phyloP scores from a whole-genome alignment of 139 green algal genomes.

The Volvox reticuliferus region DNA sequence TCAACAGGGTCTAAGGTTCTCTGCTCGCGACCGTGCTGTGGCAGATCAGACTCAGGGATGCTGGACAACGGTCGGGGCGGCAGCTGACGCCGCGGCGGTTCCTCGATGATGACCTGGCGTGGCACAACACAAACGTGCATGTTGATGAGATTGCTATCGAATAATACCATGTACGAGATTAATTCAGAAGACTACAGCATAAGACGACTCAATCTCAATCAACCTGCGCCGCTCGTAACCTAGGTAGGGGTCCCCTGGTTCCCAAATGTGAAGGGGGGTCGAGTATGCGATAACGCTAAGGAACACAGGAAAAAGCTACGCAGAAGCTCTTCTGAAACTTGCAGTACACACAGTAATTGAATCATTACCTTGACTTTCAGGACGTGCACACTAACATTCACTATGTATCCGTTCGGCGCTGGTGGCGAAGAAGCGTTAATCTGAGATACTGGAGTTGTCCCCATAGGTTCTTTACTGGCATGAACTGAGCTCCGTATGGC shows the following conservation, averaged over 20 bases:
- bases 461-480: not conserved
- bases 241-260: not conserved
- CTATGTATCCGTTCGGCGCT: not conserved
- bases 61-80: no score
- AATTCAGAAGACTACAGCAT: no score
- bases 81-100: slow-evolving; percentile 13
- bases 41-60: no score
- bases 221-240: no score
- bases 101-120: slow-evolving; percentile 56
- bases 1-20: not conserved
- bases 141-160: no score
- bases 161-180: no score
- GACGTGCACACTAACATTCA: not conserved
- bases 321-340: not conserved
- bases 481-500: not conserved
- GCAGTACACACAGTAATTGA: not conserved
- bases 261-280: not conserved
- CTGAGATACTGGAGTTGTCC: no score
- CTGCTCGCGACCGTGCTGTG: no score
- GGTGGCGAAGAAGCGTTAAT: not conserved
- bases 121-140: no score
- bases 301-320: not conserved
- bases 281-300: not conserved
- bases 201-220: no score
- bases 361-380: not conserved